Evolutionary conservation across 1,139 yeast species (phyloP).

Genomic region (Protomyces pachydermus): DNA sequence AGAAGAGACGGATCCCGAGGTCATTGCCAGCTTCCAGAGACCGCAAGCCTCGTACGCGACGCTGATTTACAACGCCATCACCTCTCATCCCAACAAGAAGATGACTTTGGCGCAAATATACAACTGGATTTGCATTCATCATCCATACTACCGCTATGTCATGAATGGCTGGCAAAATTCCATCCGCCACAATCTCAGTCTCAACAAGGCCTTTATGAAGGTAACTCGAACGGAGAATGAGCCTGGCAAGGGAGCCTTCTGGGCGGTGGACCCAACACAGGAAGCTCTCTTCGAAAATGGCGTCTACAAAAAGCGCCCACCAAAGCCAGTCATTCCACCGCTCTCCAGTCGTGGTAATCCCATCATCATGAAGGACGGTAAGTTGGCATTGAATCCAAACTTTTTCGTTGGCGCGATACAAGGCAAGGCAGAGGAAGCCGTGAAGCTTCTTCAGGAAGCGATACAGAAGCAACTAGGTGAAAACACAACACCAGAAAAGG

Average conservation of each 20-base stretch:
- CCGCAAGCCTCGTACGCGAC: slow-evolving; percentile 77
- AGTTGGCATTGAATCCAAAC: slow-evolving; percentile 29
- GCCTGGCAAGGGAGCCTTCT: slow-evolving; percentile 75
- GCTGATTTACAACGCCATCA: slow-evolving; percentile 70
- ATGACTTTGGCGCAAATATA: slow-evolving; percentile 81
- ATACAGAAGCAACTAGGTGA: slow-evolving; percentile 29
- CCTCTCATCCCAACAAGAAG: slow-evolving; percentile 54
- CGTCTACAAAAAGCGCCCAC: slow-evolving; percentile 51
- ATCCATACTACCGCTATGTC: slow-evolving; percentile 87
- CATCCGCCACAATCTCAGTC: slow-evolving; percentile 78
- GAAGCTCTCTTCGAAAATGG: slow-evolving; percentile 48
- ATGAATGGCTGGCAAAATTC: slow-evolving; percentile 98
- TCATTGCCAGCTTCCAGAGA: slow-evolving; percentile 44
- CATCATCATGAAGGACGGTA: slow-evolving; percentile 29
- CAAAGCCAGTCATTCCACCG: slow-evolving; percentile 28
- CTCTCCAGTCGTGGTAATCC: slow-evolving; percentile 27
- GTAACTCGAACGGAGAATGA: slow-evolving; percentile 56
- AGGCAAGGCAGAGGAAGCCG: slow-evolving; percentile 31
- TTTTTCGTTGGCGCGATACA: slow-evolving; percentile 26
- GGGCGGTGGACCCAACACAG: slow-evolving; percentile 62
- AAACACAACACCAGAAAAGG: slow-evolving; percentile 29
- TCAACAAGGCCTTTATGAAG: slow-evolving; percentile 77
- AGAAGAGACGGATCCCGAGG: slow-evolving; percentile 23
- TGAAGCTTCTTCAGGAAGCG: slow-evolving; percentile 29
- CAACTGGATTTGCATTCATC: slow-evolving; percentile 76